Evolutionary conservation across 2,329 filamentous ascomycete species (phyloP).

Genomic region (Cladosporium sp.): DNA sequence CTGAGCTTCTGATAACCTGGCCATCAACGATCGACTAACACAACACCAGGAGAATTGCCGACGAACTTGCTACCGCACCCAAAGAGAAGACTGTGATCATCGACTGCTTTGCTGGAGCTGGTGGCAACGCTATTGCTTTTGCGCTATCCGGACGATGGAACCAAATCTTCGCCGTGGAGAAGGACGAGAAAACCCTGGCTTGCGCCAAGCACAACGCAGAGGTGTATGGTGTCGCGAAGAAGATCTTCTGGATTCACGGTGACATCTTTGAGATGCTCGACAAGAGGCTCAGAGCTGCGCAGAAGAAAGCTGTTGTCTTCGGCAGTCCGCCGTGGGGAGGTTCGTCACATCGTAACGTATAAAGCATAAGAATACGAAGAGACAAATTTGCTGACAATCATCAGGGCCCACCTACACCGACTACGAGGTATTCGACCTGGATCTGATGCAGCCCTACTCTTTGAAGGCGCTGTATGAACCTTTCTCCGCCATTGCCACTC

Average conservation of each 20-base stretch:
- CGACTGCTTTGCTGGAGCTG: slow-evolving; percentile 87
- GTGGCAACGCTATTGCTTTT: slow-evolving; percentile 94
- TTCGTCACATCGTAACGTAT: slow-evolving; percentile 38
- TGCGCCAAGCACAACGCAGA: slow-evolving; percentile 92
- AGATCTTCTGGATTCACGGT: slow-evolving; percentile 82
- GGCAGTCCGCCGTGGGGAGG: slow-evolving; percentile 75
- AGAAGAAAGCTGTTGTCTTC: slow-evolving; percentile 61
- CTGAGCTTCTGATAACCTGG: not conserved
- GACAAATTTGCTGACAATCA: not conserved
- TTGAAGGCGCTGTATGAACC: slow-evolving; percentile 62
- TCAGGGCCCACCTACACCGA: slow-evolving; percentile 63
- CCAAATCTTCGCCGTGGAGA: slow-evolving; percentile 85
- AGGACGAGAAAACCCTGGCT: slow-evolving; percentile 73
- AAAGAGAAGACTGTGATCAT: slow-evolving; percentile 66
- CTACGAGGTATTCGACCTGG: slow-evolving; percentile 75
- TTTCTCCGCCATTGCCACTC: slow-evolving; percentile 54
- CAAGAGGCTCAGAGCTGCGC: slow-evolving; percentile 50
- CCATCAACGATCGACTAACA: not conserved
- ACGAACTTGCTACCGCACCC: slow-evolving; percentile 63
- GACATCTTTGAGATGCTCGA: slow-evolving; percentile 79
- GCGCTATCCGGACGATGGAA: slow-evolving; percentile 77
- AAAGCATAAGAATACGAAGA: not conserved
- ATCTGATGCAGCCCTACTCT: slow-evolving; percentile 85
- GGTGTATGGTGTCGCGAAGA: slow-evolving; percentile 74
- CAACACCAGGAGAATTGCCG: slow-evolving; percentile 68